Conservation (phyloP, 345 rosid genomes). For the Heritiera fomes region DNA sequence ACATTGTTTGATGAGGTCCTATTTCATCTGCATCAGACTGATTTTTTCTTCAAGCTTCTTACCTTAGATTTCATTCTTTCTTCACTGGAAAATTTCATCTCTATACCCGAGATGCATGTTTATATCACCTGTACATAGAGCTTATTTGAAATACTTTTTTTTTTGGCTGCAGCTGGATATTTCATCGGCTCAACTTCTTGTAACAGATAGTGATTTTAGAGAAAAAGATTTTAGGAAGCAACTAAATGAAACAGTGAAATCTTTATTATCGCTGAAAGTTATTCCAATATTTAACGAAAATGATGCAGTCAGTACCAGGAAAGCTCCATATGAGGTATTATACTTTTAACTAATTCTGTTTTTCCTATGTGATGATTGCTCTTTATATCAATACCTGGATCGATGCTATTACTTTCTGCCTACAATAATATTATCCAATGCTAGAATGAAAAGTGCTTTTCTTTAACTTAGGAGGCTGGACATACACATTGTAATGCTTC, state of each 20-base stretch:
- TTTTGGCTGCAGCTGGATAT: constrained; percentile 73
- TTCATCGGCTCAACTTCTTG: constrained; percentile 90
- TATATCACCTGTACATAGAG: constrained; percentile 3
- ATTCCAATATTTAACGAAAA: constrained; percentile 95
- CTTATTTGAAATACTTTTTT: neutral
- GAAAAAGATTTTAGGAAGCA: constrained; percentile 81
- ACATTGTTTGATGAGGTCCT: constrained; percentile 75
- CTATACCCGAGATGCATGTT: neutral
- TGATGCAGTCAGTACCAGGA: constrained; percentile 96
- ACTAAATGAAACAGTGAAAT: constrained; percentile 72
- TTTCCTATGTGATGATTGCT: neutral
- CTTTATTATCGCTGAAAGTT: constrained; percentile 68
- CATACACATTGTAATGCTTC: neutral
- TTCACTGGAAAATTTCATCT: neutral
- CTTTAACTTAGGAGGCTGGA: neutral
- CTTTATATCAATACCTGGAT: neutral
- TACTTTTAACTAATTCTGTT: constrained; percentile 1
- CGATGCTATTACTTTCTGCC: neutral
- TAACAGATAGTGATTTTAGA: constrained; percentile 86
- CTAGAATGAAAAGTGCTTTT: neutral
- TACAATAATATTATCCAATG: neutral
- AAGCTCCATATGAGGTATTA: constrained; percentile 94
- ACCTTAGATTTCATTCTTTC: neutral
- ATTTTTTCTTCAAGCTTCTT: neutral
- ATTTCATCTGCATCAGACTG: neutral